A percentile compares a stretch with the other conserved stretches of the same genome.
phyloP scores from a whole-genome alignment of 1,139 yeast genomes.

The Magnusiomyces magnusii region DNA sequence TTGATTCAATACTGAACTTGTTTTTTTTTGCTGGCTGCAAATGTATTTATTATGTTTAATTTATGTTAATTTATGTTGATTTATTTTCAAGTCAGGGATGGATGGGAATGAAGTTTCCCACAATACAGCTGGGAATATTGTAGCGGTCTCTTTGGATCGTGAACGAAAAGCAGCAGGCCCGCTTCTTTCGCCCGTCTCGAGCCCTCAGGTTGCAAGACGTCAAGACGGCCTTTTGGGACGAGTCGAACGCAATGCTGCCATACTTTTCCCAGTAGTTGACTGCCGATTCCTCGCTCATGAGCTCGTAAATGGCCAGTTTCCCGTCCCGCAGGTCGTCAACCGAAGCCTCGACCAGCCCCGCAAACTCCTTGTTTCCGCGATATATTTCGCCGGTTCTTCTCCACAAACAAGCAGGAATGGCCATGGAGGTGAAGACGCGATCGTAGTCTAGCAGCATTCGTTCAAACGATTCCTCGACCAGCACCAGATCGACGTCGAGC shows the following conservation, averaged over 20 bases:
- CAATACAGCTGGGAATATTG: conserved; percentile 93
- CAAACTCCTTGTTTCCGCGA: conserved; percentile 94
- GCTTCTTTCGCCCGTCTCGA: conserved; percentile 70
- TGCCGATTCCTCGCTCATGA: conserved; percentile 95
- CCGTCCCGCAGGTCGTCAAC: conserved; percentile 93
- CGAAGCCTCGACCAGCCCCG: conserved; percentile 84
- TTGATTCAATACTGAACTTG: background rate
- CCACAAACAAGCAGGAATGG: conserved; percentile 97
- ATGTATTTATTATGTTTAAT: too few species aligned
- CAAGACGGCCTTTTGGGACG: conserved; percentile 90
- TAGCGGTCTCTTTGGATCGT: conserved; percentile 90
- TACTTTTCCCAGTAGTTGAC: conserved; percentile 99
- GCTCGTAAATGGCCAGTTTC: conserved; percentile 81
- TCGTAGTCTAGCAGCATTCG: conserved; percentile 90
- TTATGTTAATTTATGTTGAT: too few species aligned
- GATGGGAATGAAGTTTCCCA: conserved; percentile 91
- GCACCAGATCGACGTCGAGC: conserved; percentile 83
- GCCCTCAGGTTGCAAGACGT: conserved; percentile 87
- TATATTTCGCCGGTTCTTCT: conserved; percentile 95
- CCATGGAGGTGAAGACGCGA: conserved; percentile 94
- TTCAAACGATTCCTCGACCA: conserved; percentile 93
- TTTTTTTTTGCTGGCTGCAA: background rate
- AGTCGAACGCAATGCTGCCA: conserved; percentile 93
- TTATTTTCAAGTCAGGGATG: too few species aligned
- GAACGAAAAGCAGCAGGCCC: conserved; percentile 89